Evolutionary conservation across 2,329 filamentous ascomycete species (phyloP).

Genomic region (Myriosclerotinia scirpicola): DNA sequence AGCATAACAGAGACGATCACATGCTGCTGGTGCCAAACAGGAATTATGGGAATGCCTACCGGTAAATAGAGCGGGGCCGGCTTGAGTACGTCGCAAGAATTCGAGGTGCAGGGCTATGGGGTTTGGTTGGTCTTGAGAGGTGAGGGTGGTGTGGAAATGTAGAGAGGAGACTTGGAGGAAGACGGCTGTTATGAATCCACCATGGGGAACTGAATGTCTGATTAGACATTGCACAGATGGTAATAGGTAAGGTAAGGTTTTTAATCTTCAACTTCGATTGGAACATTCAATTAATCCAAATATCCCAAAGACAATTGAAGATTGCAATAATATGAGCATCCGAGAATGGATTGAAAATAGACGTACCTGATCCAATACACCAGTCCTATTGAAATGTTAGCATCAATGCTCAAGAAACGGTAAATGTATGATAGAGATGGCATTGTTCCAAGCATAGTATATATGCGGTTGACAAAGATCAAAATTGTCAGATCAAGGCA

Average conservation of each 20-base stretch:
- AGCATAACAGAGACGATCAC: neutral
- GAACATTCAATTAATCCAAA: no score
- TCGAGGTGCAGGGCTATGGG: conserved; percentile 64
- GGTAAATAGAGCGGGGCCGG: conserved; percentile 55
- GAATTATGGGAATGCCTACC: neutral
- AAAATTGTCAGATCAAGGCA: neutral
- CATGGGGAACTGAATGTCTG: conserved; percentile 61
- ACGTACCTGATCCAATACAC: conserved; percentile 62
- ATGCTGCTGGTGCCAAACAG: neutral
- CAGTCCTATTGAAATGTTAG: conserved; percentile 46
- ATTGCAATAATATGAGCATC: no score
- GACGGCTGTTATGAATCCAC: conserved; percentile 65
- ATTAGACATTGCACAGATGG: conserved; percentile 15
- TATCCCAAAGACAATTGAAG: no score
- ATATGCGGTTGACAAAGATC: neutral
- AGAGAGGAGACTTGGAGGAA: conserved; percentile 58
- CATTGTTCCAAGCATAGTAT: neutral
- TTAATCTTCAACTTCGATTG: no score
- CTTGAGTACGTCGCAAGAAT: conserved; percentile 63
- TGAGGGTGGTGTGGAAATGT: conserved; percentile 59
- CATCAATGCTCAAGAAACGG: neutral
- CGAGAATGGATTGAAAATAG: no score
- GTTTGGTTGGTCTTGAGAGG: conserved; percentile 58
- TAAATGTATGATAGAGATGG: neutral
- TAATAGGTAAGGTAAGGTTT: neutral